These are phyloP conservation scores for Graphiopsis chlorocephala DNA, from an alignment of 2,329 filamentous ascomycete species.

Conservation along the genomic window DNA sequence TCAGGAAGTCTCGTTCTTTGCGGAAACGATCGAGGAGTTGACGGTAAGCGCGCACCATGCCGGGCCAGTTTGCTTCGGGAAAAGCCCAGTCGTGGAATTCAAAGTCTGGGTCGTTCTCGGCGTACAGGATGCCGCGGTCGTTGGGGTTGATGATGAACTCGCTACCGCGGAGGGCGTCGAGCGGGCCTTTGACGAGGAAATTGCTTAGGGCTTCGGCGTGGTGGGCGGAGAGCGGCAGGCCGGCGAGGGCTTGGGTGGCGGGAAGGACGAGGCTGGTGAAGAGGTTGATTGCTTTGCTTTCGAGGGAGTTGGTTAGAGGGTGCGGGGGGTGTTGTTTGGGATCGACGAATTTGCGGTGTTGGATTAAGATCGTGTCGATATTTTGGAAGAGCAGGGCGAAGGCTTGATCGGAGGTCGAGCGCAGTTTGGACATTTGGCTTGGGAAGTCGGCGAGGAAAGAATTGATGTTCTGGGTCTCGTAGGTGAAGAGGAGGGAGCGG, in stretches of 20 bases:
- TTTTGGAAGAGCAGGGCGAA: slow-evolving; percentile 18
- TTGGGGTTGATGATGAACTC: slow-evolving; percentile 16
- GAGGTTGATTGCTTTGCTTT: slow-evolving; percentile 13
- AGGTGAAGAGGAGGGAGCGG: slow-evolving; percentile 16
- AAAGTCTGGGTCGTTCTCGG: slow-evolving; percentile 11
- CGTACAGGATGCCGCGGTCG: slow-evolving; percentile 15
- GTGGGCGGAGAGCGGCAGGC: background rate
- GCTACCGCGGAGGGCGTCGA: slow-evolving; percentile 11
- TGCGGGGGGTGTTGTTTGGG: background rate
- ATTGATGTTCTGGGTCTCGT: slow-evolving; percentile 7
- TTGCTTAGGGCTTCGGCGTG: slow-evolving; percentile 7
- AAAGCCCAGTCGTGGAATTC: slow-evolving; percentile 18
- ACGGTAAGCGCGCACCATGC: slow-evolving; percentile 10
- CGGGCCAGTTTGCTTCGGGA: slow-evolving; percentile 12
- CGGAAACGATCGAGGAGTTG: slow-evolving; percentile 10
- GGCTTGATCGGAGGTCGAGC: slow-evolving; percentile 8
- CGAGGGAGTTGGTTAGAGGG: slow-evolving; percentile 12
- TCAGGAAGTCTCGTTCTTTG: slow-evolving; percentile 5
- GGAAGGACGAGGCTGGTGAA: slow-evolving; percentile 10
- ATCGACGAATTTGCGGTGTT: slow-evolving; percentile 13
- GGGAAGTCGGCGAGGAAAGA: slow-evolving; percentile 5
- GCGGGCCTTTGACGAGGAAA: slow-evolving; percentile 9
- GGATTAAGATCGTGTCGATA: slow-evolving; percentile 15
- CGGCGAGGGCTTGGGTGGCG: background rate
- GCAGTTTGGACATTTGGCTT: slow-evolving; percentile 3